Percentiles rank a stretch among this genome's conserved stretches.
phyloP scores from a whole-genome alignment of 306 rosid species.

The Cajanus cajan region DNA sequence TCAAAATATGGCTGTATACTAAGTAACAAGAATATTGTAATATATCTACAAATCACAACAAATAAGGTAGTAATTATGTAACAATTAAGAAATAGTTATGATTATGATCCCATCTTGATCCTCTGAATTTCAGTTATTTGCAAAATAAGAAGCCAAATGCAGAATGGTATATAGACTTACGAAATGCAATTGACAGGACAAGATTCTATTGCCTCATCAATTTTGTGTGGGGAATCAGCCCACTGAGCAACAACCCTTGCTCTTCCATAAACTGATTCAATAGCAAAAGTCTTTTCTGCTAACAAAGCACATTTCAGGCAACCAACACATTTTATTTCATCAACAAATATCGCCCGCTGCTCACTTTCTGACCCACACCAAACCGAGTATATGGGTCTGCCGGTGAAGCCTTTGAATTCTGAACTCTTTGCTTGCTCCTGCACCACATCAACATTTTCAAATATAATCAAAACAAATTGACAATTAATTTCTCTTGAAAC shows the following conservation, averaged over 20 bases:
- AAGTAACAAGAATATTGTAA: not conserved
- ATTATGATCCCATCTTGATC: not conserved
- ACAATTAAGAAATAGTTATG: not conserved
- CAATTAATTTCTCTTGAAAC: not conserved
- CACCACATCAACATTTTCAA: constrained; percentile 8
- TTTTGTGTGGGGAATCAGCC: constrained; percentile 81
- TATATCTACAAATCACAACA: not conserved
- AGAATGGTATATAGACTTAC: constrained; percentile 47
- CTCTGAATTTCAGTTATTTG: not conserved
- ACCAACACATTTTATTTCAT: constrained; percentile 85
- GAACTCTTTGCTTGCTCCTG: constrained; percentile 84
- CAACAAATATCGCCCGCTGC: constrained; percentile 83
- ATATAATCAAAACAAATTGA: not conserved
- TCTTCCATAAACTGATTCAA: constrained; percentile 88
- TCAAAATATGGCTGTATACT: not conserved
- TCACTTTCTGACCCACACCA: constrained; percentile 79
- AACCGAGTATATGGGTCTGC: constrained; percentile 77
- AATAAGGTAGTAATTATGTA: not conserved
- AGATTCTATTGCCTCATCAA: constrained; percentile 66
- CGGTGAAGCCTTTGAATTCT: constrained; percentile 79
- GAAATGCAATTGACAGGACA: constrained; percentile 98
- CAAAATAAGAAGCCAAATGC: not conserved
- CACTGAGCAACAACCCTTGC: constrained; percentile 95
- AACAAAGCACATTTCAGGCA: constrained; percentile 90
- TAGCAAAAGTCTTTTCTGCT: constrained; percentile 88